phyloP scores from a whole-genome alignment of 257 asterid genomes.

The Ligustrum vulgare region DNA sequence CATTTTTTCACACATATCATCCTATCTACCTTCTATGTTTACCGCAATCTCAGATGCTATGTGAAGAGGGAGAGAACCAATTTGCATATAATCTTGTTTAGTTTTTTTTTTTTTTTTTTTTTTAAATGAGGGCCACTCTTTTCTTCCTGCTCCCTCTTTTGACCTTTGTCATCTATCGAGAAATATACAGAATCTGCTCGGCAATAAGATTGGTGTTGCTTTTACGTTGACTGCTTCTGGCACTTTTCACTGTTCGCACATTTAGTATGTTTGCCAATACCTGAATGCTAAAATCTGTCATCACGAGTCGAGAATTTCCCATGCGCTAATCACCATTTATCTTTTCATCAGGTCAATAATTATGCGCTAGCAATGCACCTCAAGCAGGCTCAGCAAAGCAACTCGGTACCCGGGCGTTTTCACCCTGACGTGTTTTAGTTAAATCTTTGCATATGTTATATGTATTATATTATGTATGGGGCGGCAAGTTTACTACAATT shows the following conservation, averaged over 20 bases:
- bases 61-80: background rate
- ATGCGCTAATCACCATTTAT: background rate
- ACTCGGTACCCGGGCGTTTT: slow-evolving; percentile 78
- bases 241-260: background rate
- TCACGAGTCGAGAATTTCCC: background rate
- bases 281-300: background rate
- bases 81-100: background rate
- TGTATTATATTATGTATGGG: background rate
- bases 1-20: background rate
- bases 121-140: background rate
- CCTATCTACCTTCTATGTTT: background rate
- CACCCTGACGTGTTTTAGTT: slow-evolving; percentile 79
- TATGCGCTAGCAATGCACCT: slow-evolving; percentile 86
- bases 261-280: background rate
- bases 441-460: background rate
- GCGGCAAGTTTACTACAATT: background rate
- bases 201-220: background rate
- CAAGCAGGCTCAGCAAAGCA: slow-evolving; percentile 82
- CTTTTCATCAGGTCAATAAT: slow-evolving; percentile 52
- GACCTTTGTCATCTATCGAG: background rate
- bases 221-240: background rate
- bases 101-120: too few species aligned
- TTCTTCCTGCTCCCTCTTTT: background rate
- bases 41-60: background rate
- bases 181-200: background rate